Base-by-base conservation (phyloP, 2,329 filamentous ascomycete genomes). In the Stachybotrys chartarum region DNA sequence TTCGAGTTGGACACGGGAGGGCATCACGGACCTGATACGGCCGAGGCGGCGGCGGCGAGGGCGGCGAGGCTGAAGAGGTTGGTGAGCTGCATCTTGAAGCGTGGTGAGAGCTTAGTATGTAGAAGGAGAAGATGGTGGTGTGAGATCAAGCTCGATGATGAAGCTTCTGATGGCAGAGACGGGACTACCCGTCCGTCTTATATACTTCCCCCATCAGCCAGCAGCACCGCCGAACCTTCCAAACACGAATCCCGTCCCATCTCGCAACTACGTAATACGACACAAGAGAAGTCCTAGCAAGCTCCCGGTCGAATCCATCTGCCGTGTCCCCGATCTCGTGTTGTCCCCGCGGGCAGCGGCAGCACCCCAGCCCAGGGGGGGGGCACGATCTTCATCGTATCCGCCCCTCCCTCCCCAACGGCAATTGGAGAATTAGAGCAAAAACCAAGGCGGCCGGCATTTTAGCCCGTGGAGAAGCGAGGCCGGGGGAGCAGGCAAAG, bases 41-140 rank as follows among this genome's bases (percentile, higher is more conserved):
- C 74, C 18, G 71, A 65, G 55, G 67, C 66, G 56, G 72, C 66
- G 53, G 70, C 64, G 58, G 70, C 66, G 57, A 71, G 59, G 58
- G 72, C 62, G 58, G 77, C 65, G 63, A 75, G 63, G 61, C 66
- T 63, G 60, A 76, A 55, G 60, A 77, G 58, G 61, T 61, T 67
- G 62, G 72, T 65, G 66, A 76, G 62, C 64, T 76, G 73, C 76
- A 79, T 78, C 54, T 64, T 78, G 64, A 60, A 52, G 61, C 35
- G 54, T 58, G 58, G 51, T 53, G 30, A n/a, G 51, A 51, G 54
- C 51, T 57, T 54, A 52, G 24, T 55, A 51, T 53, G 54, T 58
- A 50, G 56, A 53, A 57, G 50, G 55, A 39, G 35, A 49, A 32
- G 24, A 30, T 32, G 50, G 45, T 44, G 42, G 53, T 52, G 55